Evolutionary conservation across 2,329 filamentous ascomycete genomes (phyloP), one percentile per base, ranked within the genome.

Genomic region (Cercospora beticola): DNA sequence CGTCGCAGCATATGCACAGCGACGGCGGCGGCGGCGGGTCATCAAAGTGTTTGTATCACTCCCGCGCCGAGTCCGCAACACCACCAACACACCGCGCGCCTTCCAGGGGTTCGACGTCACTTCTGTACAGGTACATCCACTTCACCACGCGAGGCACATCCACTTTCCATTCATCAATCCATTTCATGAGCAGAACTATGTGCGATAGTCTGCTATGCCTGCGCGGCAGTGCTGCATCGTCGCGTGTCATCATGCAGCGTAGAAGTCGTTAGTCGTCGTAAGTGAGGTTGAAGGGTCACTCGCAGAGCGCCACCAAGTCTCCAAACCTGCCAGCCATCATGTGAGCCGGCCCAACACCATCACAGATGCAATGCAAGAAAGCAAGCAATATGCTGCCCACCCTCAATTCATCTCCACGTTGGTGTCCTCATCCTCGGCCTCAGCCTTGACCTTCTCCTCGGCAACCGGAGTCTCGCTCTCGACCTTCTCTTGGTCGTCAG

Each of bases 401-500:
- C 33, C 43, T 64, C 62, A 65, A 31, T 23, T 18, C 49, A 52
- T 52, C 62, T 56, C 49, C 23, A 10, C 31, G 26, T 31, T 31
- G 56, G 16, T n/a, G 10, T 59, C n/a, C 30, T 59, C 56, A 9
- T 21, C 30, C 56, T 59, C 56, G 16, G 56, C 36, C 52, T 57
- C 65, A 23, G 18, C 54, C 60, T 60, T 61, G 7, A 56, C 60
- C 66, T 65, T 58, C 46, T 40, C 54, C 31, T 54, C 60, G 18
- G 31, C 54, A 40, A 28, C 60, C 9, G 31, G 43, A 28, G 60
- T 57, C 9, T 23, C 66, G 62, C 30, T 52, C 64, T 57, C 46
- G 30, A 52, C 28, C 26, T 65, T 33, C 31, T 65, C 60, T 16
- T 69, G 64, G 10, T 52, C 56, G 12, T 62, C 66, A 23, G 66